A percentile compares a stretch with the other conserved stretches of the same genome.
Conservation (phyloP, 768 basidiomycete species). For the Zangia roseola region DNA sequence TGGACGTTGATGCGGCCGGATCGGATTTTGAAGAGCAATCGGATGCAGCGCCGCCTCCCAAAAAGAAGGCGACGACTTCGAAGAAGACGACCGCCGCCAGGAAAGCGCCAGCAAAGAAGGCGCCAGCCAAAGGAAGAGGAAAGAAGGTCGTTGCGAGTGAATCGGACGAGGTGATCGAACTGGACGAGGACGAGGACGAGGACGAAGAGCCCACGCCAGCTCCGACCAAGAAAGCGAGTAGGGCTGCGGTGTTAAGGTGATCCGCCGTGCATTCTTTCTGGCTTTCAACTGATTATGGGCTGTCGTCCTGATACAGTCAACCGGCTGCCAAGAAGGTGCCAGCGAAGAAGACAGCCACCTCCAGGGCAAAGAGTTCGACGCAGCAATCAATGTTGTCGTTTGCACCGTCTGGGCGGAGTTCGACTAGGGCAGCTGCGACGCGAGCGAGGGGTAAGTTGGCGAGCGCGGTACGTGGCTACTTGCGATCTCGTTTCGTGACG, state of each 20-base stretch:
- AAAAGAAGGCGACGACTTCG: conserved; percentile 43
- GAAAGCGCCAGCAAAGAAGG: conserved; percentile 44
- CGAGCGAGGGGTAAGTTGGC: conserved; percentile 65
- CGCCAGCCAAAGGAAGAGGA: conserved; percentile 48
- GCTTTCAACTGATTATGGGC: conserved; percentile 17
- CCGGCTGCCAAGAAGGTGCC: conserved; percentile 50
- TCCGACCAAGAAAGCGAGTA: conserved; percentile 54
- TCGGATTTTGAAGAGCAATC: conserved; percentile 47
- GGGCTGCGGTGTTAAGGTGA: conserved; percentile 67
- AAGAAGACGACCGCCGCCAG: conserved; percentile 18
- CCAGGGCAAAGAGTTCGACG: conserved; percentile 29
- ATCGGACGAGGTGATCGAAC: conserved; percentile 52
- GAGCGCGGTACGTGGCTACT: conserved; percentile 33
- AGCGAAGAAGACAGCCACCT: conserved; percentile 43
- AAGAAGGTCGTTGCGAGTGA: conserved; percentile 55
- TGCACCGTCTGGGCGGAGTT: conserved; percentile 53
- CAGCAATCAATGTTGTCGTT: conserved; percentile 57
- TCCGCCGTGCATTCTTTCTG: conserved; percentile 23
- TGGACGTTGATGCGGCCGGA: conserved; percentile 63
- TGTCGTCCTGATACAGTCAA: conserved; percentile 27
- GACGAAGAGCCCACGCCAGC: conserved; percentile 47
- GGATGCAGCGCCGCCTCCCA: conserved; percentile 45
- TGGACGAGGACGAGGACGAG: conserved; percentile 54
- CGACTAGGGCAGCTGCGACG: conserved; percentile 67
- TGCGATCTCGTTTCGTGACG: neutral